phyloP scores from a whole-genome alignment of 768 basidiomycete genomes.

The Boletellus ananiceps region DNA sequence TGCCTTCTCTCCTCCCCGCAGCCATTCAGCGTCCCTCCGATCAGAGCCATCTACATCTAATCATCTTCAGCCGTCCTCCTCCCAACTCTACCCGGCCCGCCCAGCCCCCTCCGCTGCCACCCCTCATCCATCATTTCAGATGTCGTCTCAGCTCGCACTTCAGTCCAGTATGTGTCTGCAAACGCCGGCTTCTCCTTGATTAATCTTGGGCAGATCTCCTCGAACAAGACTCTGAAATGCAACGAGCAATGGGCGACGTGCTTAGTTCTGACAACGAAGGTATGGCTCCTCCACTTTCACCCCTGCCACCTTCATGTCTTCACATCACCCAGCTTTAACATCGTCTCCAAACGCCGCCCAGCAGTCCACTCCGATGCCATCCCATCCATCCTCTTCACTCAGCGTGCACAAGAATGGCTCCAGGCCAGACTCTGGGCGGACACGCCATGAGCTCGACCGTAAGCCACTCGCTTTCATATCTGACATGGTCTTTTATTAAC shows the following conservation, averaged over 20 bases:
- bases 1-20: not conserved
- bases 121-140: slow-evolving; percentile 47
- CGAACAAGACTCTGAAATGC: slow-evolving; percentile 72
- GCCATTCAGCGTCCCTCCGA: slow-evolving; percentile 3
- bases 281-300: slow-evolving; percentile 5
- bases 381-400: too few relatives aligned
- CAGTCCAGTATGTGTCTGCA: slow-evolving; percentile 49
- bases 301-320: not conserved
- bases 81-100: slow-evolving; percentile 38
- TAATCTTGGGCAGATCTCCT: slow-evolving; percentile 47
- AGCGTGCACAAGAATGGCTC: too few relatives aligned
- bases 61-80: too few relatives aligned
- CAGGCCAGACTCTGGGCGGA: slow-evolving; percentile 5
- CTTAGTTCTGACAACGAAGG: slow-evolving; percentile 48
- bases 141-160: slow-evolving; percentile 46
- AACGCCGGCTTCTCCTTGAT: not conserved
- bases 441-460: slow-evolving; percentile 17
- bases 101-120: slow-evolving; percentile 51
- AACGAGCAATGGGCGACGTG: slow-evolving; percentile 51
- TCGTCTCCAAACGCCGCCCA: slow-evolving; percentile 1
- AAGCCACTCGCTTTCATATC: not conserved
- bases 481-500: not conserved
- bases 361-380: slow-evolving; percentile 5
- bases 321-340: slow-evolving; percentile 10
- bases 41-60: slow-evolving; percentile 21